These are phyloP conservation scores for Colletotrichum trifolii DNA, from an alignment of 2,329 filamentous ascomycete species.

Conservation along the genomic window DNA sequence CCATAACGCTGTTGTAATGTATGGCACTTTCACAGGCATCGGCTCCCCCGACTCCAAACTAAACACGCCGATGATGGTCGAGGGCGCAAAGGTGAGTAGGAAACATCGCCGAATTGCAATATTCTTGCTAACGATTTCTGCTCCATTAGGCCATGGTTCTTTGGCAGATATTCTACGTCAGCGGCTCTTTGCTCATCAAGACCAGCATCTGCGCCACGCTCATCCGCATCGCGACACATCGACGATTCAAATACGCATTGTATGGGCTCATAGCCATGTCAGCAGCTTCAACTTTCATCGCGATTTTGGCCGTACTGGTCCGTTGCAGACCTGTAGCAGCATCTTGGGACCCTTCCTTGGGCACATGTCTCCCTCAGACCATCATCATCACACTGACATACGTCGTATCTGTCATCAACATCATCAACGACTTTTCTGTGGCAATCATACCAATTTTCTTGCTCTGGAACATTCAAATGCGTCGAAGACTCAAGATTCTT, in stretches of 20 bases:
- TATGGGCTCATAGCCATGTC: conserved; percentile 10
- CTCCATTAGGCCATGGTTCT: neutral
- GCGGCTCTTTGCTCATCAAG: conserved; percentile 38
- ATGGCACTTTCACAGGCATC: neutral
- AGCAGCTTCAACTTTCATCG: conserved; percentile 35
- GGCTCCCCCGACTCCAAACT: conserved; percentile 1
- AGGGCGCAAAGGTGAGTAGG: neutral
- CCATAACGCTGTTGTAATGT: neutral
- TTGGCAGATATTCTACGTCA: conserved; percentile 3
- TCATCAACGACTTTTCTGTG: conserved; percentile 43
- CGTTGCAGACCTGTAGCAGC: conserved; percentile 42
- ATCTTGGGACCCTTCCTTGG: conserved; percentile 39
- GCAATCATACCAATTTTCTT: conserved; percentile 41
- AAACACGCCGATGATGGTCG: neutral
- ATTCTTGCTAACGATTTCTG: neutral
- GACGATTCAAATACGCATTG: conserved; percentile 36
- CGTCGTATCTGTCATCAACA: conserved; percentile 43
- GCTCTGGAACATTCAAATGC: conserved; percentile 43
- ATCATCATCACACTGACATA: conserved; percentile 43
- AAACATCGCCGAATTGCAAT: neutral
- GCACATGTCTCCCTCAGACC: conserved; percentile 39
- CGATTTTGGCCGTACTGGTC: conserved; percentile 39
- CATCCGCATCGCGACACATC: conserved; percentile 41
- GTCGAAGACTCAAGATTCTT: conserved; percentile 38
- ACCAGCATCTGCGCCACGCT: conserved; percentile 43